Evolutionary conservation across 2,329 filamentous ascomycete genomes (phyloP).

Genomic region (Paraphaeosphaeria sporulosa): DNA sequence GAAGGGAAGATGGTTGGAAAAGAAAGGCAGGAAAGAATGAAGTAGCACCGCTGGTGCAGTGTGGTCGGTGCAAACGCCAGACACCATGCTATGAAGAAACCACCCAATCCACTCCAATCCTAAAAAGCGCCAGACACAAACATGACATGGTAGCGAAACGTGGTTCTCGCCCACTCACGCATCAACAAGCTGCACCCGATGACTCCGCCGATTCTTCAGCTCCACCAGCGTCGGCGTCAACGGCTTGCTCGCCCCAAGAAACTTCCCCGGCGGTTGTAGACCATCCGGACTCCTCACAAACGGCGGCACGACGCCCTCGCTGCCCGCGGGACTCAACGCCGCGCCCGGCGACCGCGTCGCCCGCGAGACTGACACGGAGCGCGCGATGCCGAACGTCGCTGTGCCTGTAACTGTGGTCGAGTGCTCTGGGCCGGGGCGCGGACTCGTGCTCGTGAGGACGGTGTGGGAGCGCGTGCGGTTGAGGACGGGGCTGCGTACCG

Average conservation of each 20-base stretch:
- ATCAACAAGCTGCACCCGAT: conserved; percentile 46
- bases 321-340: conserved; percentile 17
- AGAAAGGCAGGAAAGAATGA: background rate
- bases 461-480: conserved; percentile 14
- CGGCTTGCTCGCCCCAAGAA: conserved; percentile 36
- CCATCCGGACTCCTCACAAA: conserved; percentile 11
- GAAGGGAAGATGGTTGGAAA: background rate
- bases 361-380: conserved; percentile 42
- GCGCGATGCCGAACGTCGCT: conserved; percentile 42
- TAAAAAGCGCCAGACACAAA: conserved; percentile 1
- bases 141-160: background rate
- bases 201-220: conserved; percentile 45
- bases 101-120: background rate
- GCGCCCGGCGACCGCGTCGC: conserved; percentile 29
- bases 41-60: background rate
- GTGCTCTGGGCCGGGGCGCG: conserved; percentile 16
- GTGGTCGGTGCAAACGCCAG: conserved; percentile 7
- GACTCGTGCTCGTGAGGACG: conserved; percentile 13
- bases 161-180: conserved; percentile 23
- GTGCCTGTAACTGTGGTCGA: conserved; percentile 12
- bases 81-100: conserved; percentile 10
- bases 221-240: conserved; percentile 48
- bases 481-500: conserved; percentile 7
- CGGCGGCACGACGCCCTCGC: conserved; percentile 4
- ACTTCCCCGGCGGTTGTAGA: conserved; percentile 21